These are phyloP conservation scores for Phtheirospermum japonicum DNA, from an alignment of 257 asterid species.

Conservation along the genomic window DNA sequence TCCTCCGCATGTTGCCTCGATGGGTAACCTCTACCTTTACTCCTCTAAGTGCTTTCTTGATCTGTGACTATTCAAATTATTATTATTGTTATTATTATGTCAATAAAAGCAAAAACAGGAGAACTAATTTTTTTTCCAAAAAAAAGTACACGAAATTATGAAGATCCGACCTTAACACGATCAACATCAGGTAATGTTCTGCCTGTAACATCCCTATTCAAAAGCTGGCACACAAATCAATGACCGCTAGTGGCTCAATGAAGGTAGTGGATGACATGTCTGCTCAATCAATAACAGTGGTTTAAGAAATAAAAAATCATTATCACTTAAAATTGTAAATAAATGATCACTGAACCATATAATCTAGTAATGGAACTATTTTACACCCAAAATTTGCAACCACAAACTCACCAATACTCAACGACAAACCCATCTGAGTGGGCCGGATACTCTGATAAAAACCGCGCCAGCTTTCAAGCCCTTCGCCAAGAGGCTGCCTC, in stretches of 20 bases:
- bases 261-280: slow-evolving; percentile 99
- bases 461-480: slow-evolving; percentile 97
- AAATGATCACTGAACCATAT: not conserved
- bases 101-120: not conserved
- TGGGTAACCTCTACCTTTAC: slow-evolving; percentile 97
- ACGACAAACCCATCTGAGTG: slow-evolving; percentile 93
- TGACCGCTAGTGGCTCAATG: slow-evolving; percentile 91
- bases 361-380: not conserved
- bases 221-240: slow-evolving; percentile 80
- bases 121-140: too few species aligned
- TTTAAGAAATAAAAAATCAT: not conserved
- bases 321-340: not conserved
- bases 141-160: too few species aligned
- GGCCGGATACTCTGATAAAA: slow-evolving; percentile 98
- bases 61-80: slow-evolving; percentile 56
- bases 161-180: slow-evolving; percentile 71
- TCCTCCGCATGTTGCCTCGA: slow-evolving; percentile 93
- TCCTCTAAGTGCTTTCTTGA: slow-evolving; percentile 93
- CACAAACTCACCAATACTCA: slow-evolving; percentile 67
- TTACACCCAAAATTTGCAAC: not conserved
- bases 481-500: slow-evolving; percentile 88
- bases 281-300: slow-evolving; percentile 32
- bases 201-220: slow-evolving; percentile 67
- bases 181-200: slow-evolving; percentile 90
- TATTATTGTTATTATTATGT: not conserved